Base-by-base conservation (phyloP, 2,329 filamentous ascomycete species). In the Colletotrichum theobromicola region DNA sequence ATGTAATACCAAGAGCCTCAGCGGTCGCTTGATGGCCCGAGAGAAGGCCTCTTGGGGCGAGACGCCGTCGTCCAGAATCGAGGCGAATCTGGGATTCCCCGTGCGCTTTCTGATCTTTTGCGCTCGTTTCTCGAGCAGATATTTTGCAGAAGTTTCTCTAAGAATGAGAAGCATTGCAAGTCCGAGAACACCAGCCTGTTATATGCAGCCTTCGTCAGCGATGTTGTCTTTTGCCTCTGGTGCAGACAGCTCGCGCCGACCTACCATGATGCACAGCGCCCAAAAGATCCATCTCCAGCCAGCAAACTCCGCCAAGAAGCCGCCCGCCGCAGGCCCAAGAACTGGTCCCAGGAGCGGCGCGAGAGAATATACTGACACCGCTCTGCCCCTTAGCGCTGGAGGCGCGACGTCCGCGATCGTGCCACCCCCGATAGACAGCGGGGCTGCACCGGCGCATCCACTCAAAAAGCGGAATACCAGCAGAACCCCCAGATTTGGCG, bases 1-100 rank as follows among this genome's bases (percentile, higher is more conserved):
- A 58, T 90, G 89, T 2, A 86, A 85, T 18, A 85, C 46, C 2
- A 91, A 85, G 72, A 91, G 82, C 32, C 85, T 83, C 2, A 87
- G 50, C 0, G 89, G 89, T 4, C 88, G 81, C 13, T 86, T 79
- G 21, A 88, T 80, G 8, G 82, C 81, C 4, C 61, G 90, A 18
- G 55, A 68, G 58, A 67, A 84, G 77, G 30, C 77, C 77, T 53
- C 81, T 76, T 46, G 76, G 62, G 32, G 71, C 12, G 72, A 75
- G 60, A 76, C 50, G 34, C 76, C 35, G 67, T 67, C 37, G 53
- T 62, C 67, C 2, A 67, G 24, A 24, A 64, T 75, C 1, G 78
- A 70, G 7, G 72, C 28, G 1, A 80, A 76, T 18, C 79, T 76
- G 18, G 71, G 61, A 37, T 82, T 82, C 13, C 82, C 80, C 0